Base-by-base conservation (phyloP, 306 rosid species). In the Senna tora region DNA sequence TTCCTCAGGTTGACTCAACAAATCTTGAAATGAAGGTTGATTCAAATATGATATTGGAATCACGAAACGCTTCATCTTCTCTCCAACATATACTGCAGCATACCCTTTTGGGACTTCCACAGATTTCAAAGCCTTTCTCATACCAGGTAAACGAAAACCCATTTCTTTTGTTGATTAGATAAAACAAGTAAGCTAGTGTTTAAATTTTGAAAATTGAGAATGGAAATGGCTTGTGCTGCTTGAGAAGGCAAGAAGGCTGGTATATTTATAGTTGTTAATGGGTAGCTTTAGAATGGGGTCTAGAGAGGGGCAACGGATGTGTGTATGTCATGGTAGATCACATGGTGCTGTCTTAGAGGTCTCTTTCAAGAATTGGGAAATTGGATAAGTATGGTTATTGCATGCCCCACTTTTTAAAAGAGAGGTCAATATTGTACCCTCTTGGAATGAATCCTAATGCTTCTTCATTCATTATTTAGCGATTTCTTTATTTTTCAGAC, bases 71-170 rank as follows among this genome's bases (percentile, higher is more conserved):
- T 73, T 82, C 74, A 51, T 76, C 34, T 80, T 47, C 71, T 84
- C 84, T 65, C 87, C 88, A 28, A 75, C 88, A 20, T 86, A 85
- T 0, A 85, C 86, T 2, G 79, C 75, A 34, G 81, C 71, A 42
- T 66, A 74, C 1, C 90, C 88, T 65, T 83, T 87, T 65, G 86
- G 90, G 19, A 83, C 75, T 39, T 80, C 62, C 16, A 6, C 49
- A 9, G 38, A 66, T 54, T 47, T 71, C 41, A 79, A 79, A 33
- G 76, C 12, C 12, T 6, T 9, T 39, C 45, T 39, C 1, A 39
- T 39, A 7, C 45, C 45, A 39, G 11, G 12, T 39, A 39, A 9
- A 39, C 45, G 45, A 39, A 39, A 39, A 39, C 45, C 12, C 46
- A 34, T 73, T 10, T 25, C 33, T 74, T 20, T 51, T 19, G 4